Base-by-base conservation (phyloP, 371 early-diverging fungal genomes). In the Massospora cicadina region DNA sequence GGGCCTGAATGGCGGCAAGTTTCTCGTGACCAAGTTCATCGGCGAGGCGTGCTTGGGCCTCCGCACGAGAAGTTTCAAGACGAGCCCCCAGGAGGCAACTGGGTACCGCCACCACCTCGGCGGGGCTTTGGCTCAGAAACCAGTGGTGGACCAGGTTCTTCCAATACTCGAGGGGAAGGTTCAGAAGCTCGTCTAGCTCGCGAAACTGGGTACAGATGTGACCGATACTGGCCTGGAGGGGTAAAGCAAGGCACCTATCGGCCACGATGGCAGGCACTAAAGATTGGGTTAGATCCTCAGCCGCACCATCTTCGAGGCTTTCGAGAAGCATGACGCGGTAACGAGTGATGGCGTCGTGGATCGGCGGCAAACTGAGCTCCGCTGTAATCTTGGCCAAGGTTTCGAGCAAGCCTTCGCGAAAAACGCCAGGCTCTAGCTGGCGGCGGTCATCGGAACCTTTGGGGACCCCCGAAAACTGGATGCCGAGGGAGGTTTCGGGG, bases 381-480 rank as follows among this genome's bases (percentile, higher is more conserved):
- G 33, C 60, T 17, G 72, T 70, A 67, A 74, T 73, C 33, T 75
- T 71, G 3, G 32, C 23, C n/a, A 80, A 60, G 0, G 72, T 73
- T 24, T 73, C 60, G 7, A 67, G 55, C 3, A 84, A 67, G 59
- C 67, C 57, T 0, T 55, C 33, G 29, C 71, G 69, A 65, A 71
- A 81, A 10, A 68, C 72, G 33, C 66, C 69, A 13, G 71, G 67
- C 25, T 69, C 70, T 43, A 78, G 79, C 13, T 78, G 69, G 27
- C 66, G 30, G 12, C 54, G 33, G 17, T 67, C 65, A 1, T 61
- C 66, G 29, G 64, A 68, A 23, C 31, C 28, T 2, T 65, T 33
- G 5, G 81, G 81, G 21, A 87, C 81, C 0, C 87, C 87, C 28
- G 73, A 75, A 61, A 87, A 85, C 5, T 71, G 68, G 23, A 85